A percentile compares a stretch with the other conserved stretches of the same genome.
These are phyloP conservation scores for Sordariomycetes sp. DNA, from an alignment of 2,329 filamentous ascomycete genomes.

Conservation along the genomic window DNA sequence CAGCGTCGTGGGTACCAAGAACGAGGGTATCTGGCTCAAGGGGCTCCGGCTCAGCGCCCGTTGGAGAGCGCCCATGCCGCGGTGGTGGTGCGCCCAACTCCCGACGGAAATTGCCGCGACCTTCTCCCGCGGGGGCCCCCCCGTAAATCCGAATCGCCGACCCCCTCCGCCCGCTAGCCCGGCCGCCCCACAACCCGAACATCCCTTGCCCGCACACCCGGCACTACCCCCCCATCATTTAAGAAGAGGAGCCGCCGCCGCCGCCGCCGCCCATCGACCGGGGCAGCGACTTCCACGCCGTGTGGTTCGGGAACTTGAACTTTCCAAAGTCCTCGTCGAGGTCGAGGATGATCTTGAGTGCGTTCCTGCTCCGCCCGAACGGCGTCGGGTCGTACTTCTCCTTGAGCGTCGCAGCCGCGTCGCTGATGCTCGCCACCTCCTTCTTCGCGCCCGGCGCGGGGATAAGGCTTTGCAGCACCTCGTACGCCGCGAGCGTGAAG, in stretches of 20 bases:
- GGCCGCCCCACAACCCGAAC: neutral
- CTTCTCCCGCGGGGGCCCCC: neutral
- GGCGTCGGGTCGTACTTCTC: conserved; percentile 41
- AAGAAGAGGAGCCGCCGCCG: neutral
- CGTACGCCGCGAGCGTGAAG: conserved; percentile 92
- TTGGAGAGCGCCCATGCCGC: too few species aligned
- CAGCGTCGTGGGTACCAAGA: neutral
- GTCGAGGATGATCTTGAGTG: conserved; percentile 89
- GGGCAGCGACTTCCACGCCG: conserved; percentile 39
- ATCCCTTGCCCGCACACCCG: neutral
- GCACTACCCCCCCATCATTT: neutral
- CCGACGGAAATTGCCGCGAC: neutral
- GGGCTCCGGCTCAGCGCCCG: too few species aligned
- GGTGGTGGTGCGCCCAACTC: too few species aligned
- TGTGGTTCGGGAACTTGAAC: conserved; percentile 43
- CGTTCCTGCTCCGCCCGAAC: conserved; percentile 61
- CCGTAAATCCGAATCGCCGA: conserved; percentile 5
- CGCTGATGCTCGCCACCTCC: conserved; percentile 37
- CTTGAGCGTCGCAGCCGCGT: conserved; percentile 43
- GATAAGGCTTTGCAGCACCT: conserved; percentile 70
- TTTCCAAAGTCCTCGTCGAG: conserved; percentile 87
- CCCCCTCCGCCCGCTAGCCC: neutral
- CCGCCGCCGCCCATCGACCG: conserved; percentile 23
- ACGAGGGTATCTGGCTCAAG: too few species aligned
- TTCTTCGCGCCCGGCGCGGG: conserved; percentile 55